Base-by-base conservation (phyloP, 1,284 basidiomycete species). In the Mycena citricolor region DNA sequence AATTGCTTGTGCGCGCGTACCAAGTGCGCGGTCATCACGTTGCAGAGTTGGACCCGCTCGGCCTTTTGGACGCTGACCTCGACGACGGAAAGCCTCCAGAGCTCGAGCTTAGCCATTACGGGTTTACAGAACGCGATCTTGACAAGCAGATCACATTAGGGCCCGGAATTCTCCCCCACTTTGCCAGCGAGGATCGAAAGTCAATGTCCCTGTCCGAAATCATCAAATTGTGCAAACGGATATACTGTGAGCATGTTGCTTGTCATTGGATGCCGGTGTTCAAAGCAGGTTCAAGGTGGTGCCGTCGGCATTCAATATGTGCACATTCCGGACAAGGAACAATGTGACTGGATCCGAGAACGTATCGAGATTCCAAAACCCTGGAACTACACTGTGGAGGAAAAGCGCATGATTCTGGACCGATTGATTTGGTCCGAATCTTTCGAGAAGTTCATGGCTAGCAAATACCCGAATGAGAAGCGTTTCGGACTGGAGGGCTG, bases 381-480 rank as follows among this genome's bases (percentile, higher is more conserved):
- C n/a, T 98, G 93, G 93, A 92, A 93, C 62, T 99, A 99, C 73
- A 88, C 88, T 34, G 81, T 93, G 48, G 97, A 99, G 62, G 95
- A 99, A 75, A 99, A 99, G 73, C 86, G 94, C 47, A 95, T 97
- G 87, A 97, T 99, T 56, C 81, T 99, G 48, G 97, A 99, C 70
- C 90, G 97, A 51, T 84, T 98, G 61, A 97, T 98, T 68, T 99
- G 97, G 97, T 99, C 95, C 21, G 95, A 99, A 65, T 90, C 91
- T 5, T 98, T 99, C 61, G 97, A 99, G 69, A 94, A 95, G 63
- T 99, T 97, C 75, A 94, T 99, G 57, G 86, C 94, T 17, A 91
- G 86, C 75, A 99, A 99, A 69, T 97, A 94, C 71, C 97, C 97
- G 55, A 99, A 97, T 71, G 97, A 99, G 76, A 99, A 99, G 73